Conservation (phyloP, 805 yeast genomes). For the Ogataea kodamae region DNA sequence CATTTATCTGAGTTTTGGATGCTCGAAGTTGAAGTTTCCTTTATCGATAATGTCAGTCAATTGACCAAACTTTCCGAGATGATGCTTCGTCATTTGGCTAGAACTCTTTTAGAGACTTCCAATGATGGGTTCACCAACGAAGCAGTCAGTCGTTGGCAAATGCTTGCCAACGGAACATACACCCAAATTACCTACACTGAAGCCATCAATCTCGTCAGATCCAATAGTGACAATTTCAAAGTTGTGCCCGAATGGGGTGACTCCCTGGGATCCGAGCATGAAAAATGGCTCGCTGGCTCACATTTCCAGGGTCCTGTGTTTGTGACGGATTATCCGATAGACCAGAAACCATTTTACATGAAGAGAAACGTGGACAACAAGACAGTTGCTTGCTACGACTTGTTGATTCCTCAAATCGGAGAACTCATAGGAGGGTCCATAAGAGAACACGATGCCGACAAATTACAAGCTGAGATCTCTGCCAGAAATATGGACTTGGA, state of each 20-base stretch:
- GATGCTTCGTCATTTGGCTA: slow-evolving; percentile 57
- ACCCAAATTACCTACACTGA: slow-evolving; percentile 68
- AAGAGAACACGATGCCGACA: slow-evolving; percentile 66
- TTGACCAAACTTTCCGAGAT: slow-evolving; percentile 64
- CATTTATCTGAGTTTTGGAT: slow-evolving; percentile 97
- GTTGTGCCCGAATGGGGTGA: slow-evolving; percentile 65
- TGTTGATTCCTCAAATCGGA: slow-evolving; percentile 86
- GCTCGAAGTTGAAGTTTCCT: slow-evolving; percentile 88
- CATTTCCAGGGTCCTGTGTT: slow-evolving; percentile 74
- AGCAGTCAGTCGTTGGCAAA: slow-evolving; percentile 56
- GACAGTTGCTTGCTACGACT: slow-evolving; percentile 88
- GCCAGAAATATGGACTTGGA: slow-evolving; percentile 53
- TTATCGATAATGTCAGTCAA: slow-evolving; percentile 53
- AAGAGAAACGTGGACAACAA: slow-evolving; percentile 41
- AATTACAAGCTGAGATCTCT: slow-evolving; percentile 47
- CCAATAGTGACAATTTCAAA: slow-evolving; percentile 35
- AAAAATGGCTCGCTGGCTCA: slow-evolving; percentile 79
- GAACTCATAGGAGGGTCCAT: slow-evolving; percentile 93
- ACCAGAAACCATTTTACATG: slow-evolving; percentile 91
- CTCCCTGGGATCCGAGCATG: slow-evolving; percentile 78
- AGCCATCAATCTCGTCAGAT: slow-evolving; percentile 57
- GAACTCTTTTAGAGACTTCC: slow-evolving; percentile 27
- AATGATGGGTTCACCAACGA: slow-evolving; percentile 22
- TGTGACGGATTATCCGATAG: slow-evolving; percentile 81
- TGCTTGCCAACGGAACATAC: slow-evolving; percentile 54